Evolutionary conservation across 1,139 yeast species (phyloP).

Genomic region (Kodamaea sp.): DNA sequence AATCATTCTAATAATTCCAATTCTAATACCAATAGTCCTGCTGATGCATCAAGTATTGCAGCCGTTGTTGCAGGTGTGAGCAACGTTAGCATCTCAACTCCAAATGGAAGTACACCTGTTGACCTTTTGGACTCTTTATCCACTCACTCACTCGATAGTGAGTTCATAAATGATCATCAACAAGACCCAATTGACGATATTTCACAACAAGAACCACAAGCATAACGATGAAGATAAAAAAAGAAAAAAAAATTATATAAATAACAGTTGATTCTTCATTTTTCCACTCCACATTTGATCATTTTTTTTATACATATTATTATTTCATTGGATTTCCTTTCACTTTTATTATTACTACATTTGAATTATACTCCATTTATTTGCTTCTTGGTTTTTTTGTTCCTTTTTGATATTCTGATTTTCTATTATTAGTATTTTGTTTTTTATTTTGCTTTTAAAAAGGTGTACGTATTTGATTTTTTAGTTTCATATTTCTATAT

Average conservation of each 20-base stretch:
- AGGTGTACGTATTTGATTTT: no score
- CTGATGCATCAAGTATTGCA: no score
- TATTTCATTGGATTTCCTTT: not conserved
- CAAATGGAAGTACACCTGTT: slow-evolving; percentile 1
- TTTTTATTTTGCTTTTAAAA: no score
- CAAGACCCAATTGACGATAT: slow-evolving; percentile 5
- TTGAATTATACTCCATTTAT: not conserved
- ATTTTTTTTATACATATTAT: slow-evolving; percentile 3
- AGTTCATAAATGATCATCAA: slow-evolving; percentile 23
- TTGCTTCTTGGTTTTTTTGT: no score
- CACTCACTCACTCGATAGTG: slow-evolving; percentile 25
- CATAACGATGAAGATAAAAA: not conserved
- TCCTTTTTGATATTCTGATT: no score
- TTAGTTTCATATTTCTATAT: no score
- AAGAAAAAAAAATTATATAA: not conserved
- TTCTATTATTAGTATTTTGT: no score
- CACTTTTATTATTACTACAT: slow-evolving; percentile 1
- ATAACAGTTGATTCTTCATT: not conserved
- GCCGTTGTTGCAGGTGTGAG: no score
- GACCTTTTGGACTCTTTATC: slow-evolving; percentile 14
- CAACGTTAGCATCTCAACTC: no score
- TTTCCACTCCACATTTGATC: slow-evolving; percentile 1
- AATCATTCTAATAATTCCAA: no score
- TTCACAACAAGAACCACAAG: not conserved
- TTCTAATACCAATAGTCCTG: no score